A percentile compares a stretch with the other conserved stretches of the same genome.
phyloP scores from a whole-genome alignment of 2,329 filamentous ascomycete genomes.

The Aschersonia sp. region DNA sequence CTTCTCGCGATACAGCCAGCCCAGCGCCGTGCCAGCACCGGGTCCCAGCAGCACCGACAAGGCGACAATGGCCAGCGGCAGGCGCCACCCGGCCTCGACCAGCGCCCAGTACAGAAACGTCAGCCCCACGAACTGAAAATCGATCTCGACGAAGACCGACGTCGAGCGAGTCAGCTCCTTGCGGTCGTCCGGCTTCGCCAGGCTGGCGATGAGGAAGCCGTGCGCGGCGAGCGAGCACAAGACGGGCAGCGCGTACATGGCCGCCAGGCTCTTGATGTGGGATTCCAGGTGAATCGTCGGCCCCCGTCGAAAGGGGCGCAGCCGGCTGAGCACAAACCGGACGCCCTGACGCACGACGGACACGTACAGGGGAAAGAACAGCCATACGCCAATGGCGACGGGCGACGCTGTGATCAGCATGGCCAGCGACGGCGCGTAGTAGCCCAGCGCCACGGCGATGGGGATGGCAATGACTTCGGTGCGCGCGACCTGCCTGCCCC shows the following conservation, averaged over 20 bases:
- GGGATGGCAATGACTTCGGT: constrained; percentile 45
- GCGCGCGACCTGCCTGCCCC: constrained; percentile 15
- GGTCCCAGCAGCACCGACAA: constrained; percentile 19
- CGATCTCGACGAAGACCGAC: constrained; percentile 29
- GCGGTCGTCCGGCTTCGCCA: constrained; percentile 27
- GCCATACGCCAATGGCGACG: constrained; percentile 27
- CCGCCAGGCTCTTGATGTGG: constrained; percentile 19
- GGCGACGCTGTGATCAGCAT: constrained; percentile 25
- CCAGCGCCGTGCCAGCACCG: constrained; percentile 21
- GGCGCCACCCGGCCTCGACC: constrained; percentile 32
- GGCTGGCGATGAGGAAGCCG: constrained; percentile 23
- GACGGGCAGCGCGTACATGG: constrained; percentile 31
- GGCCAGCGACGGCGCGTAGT: constrained; percentile 27
- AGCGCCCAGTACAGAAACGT: constrained; percentile 39
- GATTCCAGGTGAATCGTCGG: constrained; percentile 27
- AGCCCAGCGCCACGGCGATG: constrained; percentile 30
- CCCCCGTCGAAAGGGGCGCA: constrained; percentile 12
- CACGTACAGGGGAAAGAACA: constrained; percentile 37
- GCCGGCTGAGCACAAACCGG: constrained; percentile 11
- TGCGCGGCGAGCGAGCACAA: constrained; percentile 28
- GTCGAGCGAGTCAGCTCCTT: constrained; percentile 33
- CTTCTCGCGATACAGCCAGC: constrained; percentile 24
- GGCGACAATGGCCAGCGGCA: constrained; percentile 16
- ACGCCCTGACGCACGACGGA: constrained; percentile 24
- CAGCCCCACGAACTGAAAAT: constrained; percentile 27